Evolutionary conservation across 2,329 filamentous ascomycete species (phyloP).

Genomic region (Alternaria sp.): DNA sequence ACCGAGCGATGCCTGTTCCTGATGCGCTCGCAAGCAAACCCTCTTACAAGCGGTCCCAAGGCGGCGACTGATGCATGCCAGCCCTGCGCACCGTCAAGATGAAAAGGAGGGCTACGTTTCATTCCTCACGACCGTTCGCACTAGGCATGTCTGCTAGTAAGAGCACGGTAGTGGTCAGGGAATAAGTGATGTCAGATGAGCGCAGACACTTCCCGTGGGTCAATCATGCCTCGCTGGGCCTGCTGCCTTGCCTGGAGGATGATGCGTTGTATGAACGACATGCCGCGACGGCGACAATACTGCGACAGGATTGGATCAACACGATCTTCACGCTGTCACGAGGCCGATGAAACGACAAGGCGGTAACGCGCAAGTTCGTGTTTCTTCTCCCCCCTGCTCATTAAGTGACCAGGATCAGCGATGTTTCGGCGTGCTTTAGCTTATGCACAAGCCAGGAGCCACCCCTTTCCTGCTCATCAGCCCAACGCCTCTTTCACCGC

Average conservation of each 20-base stretch:
- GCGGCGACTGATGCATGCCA: conserved; percentile 33
- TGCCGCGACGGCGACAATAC: conserved; percentile 31
- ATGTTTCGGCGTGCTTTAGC: conserved; percentile 51
- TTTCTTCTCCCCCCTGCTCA: conserved; percentile 46
- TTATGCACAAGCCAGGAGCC: conserved; percentile 50
- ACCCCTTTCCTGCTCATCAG: conserved; percentile 51
- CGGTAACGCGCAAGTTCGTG: conserved; percentile 46
- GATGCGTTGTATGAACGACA: conserved; percentile 35
- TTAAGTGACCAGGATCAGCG: conserved; percentile 46
- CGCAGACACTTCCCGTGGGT: conserved; percentile 24
- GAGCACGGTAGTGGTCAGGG: conserved; percentile 28
- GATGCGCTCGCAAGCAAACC: conserved; percentile 40
- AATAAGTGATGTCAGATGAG: conserved; percentile 47
- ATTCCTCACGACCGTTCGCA: conserved; percentile 41
- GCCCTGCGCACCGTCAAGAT: conserved; percentile 30
- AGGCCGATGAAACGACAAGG: conserved; percentile 52
- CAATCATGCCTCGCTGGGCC: conserved; percentile 24
- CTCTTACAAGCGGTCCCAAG: conserved; percentile 24
- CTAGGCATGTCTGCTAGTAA: conserved; percentile 39
- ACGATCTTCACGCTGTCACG: conserved; percentile 51
- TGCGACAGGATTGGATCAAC: conserved; percentile 47
- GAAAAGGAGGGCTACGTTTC: conserved; percentile 46
- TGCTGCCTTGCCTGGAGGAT: conserved; percentile 27
- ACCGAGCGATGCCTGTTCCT: conserved; percentile 44
- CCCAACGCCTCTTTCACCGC: conserved; percentile 53